These are phyloP conservation scores for Beauveria brongniartii DNA, from an alignment of 2,329 filamentous ascomycete genomes.

Conservation along the genomic window DNA sequence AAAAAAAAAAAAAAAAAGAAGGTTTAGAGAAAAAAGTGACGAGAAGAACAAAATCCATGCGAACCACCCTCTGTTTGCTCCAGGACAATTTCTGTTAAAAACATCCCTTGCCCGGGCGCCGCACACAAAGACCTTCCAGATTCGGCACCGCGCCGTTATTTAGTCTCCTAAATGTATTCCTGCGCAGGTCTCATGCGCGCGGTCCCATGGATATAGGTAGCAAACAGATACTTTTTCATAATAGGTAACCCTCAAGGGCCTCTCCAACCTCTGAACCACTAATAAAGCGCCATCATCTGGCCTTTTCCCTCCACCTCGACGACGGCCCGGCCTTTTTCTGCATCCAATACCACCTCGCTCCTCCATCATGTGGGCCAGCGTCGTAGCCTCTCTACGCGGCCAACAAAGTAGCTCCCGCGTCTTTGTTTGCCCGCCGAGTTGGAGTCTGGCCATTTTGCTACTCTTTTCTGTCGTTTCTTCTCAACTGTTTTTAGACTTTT, in stretches of 20 bases:
- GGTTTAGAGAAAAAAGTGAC: too few relatives aligned
- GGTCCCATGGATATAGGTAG: not conserved
- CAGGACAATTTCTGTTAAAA: too few relatives aligned
- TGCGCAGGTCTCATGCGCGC: not conserved
- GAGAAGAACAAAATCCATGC: too few relatives aligned
- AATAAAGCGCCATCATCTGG: not conserved
- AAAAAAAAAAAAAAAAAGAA: too few relatives aligned
- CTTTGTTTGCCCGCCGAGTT: not conserved
- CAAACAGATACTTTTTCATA: not conserved
- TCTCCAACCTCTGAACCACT: not conserved
- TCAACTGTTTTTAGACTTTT: not conserved
- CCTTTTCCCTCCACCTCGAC: not conserved
- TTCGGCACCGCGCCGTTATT: not conserved
- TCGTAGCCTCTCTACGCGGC: not conserved
- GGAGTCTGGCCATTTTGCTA: not conserved
- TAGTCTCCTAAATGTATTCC: not conserved
- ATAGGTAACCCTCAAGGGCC: not conserved
- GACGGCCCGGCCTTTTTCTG: not conserved
- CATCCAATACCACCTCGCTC: conserved; percentile 7
- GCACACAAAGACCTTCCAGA: not conserved
- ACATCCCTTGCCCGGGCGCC: not conserved
- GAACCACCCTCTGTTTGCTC: too few relatives aligned
- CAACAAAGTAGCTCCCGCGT: not conserved
- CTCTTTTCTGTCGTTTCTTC: not conserved
- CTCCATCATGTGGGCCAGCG: conserved; percentile 5